Conservation (phyloP, 345 rosid species). For the Acer negundo region DNA sequence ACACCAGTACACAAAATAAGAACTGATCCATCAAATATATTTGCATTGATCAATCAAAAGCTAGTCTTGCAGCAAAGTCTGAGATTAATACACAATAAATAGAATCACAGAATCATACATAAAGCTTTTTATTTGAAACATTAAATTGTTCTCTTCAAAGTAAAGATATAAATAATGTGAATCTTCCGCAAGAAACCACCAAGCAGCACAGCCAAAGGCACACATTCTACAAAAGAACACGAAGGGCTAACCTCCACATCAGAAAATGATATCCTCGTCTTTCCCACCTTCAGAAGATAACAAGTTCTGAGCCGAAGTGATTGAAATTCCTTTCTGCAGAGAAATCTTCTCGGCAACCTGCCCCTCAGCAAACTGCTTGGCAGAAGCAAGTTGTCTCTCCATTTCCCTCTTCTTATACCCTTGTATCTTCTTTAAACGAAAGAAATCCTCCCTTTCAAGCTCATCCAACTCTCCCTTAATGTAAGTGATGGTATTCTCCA, state of each 20-base stretch:
- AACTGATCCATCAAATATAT: slow-evolving; percentile 7
- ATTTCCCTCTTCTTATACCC: slow-evolving; percentile 81
- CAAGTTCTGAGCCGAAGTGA: slow-evolving; percentile 59
- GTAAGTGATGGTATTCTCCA: slow-evolving; percentile 83
- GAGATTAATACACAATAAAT: slow-evolving; percentile 25
- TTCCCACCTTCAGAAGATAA: slow-evolving; percentile 56
- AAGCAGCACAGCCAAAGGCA: slow-evolving; percentile 19
- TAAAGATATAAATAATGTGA: neutral
- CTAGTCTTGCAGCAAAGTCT: slow-evolving; percentile 4
- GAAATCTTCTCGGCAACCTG: slow-evolving; percentile 68
- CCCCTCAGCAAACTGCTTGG: slow-evolving; percentile 68
- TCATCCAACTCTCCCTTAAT: slow-evolving; percentile 93
- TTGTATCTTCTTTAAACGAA: slow-evolving; percentile 87
- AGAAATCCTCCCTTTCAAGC: slow-evolving; percentile 93
- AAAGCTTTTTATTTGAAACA: slow-evolving; percentile 30
- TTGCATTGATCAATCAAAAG: slow-evolving; percentile 5
- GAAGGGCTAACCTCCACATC: slow-evolving; percentile 29
- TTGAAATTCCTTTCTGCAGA: slow-evolving; percentile 70
- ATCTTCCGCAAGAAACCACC: neutral
- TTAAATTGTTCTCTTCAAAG: slow-evolving; percentile 10
- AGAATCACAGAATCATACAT: slow-evolving; percentile 4
- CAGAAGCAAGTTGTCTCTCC: slow-evolving; percentile 50
- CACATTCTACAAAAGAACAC: slow-evolving; percentile 21
- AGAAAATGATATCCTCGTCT: slow-evolving; percentile 86
- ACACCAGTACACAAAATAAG: neutral